phyloP scores from a whole-genome alignment of 352 stramenopile genomes.

The Phytophthora ohioensis region DNA sequence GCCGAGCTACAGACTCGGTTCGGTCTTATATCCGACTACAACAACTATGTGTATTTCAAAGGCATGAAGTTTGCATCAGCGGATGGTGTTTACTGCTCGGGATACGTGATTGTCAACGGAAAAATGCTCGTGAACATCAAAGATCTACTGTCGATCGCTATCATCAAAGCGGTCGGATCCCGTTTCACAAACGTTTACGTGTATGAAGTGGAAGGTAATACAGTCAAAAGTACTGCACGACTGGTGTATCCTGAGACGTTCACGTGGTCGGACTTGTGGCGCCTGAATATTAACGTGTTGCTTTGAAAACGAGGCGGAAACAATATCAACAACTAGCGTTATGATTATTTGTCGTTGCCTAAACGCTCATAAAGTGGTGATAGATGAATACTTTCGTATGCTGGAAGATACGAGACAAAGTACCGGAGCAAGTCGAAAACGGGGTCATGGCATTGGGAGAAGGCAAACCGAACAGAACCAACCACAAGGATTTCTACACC shows the following conservation, averaged over 20 bases:
- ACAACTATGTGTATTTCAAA: slow-evolving; percentile 52
- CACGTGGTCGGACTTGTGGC: slow-evolving; percentile 31
- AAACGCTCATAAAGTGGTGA: too few relatives aligned
- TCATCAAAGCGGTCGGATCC: slow-evolving; percentile 41
- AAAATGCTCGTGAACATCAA: slow-evolving; percentile 44
- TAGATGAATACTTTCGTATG: too few relatives aligned
- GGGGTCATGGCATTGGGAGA: background rate
- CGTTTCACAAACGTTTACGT: slow-evolving; percentile 44
- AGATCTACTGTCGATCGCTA: slow-evolving; percentile 33
- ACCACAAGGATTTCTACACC: too few relatives aligned
- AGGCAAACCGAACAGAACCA: too few relatives aligned
- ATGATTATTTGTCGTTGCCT: background rate
- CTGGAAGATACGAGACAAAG: too few relatives aligned
- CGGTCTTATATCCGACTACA: slow-evolving; percentile 51
- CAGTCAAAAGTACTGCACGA: slow-evolving; percentile 41
- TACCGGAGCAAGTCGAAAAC: background rate
- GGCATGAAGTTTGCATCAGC: slow-evolving; percentile 52
- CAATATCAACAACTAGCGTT: background rate
- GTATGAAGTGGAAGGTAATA: slow-evolving; percentile 52
- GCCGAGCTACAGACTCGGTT: slow-evolving; percentile 38
- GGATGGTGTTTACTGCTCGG: slow-evolving; percentile 50
- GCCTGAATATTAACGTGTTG: slow-evolving; percentile 30
- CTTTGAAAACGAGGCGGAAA: slow-evolving; percentile 61
- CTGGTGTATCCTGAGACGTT: slow-evolving; percentile 31
- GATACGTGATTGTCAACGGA: slow-evolving; percentile 52